Evolutionary conservation across 345 rosid genomes (phyloP), one percentile per base, ranked within the genome.

Genomic region (Arabis hirsuta): DNA sequence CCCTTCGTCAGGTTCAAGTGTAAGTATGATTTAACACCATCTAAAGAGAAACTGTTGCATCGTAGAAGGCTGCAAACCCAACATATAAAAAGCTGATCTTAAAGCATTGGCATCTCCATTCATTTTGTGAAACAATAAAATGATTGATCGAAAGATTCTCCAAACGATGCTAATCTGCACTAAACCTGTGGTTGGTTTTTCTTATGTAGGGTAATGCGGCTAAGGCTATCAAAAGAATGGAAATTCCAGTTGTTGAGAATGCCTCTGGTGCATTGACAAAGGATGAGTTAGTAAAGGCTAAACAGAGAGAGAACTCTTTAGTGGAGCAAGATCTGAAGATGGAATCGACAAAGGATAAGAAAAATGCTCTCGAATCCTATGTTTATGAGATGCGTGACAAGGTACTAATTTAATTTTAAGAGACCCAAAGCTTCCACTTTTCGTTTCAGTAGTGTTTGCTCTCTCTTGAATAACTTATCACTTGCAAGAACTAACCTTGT

Each of bases 301-400:
- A 73, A 46, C 84, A 84, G 74, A 86, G 80, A 81, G 96, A 90
- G 77, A 55, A 56, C 55, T 81, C 73, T 73, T 67, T 88, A 62
- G 83, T 82, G 55, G 82, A 83, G 47, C 93, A 84, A 75, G 96
- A 90, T 73, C 63, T 74, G 78, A 78, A 82, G 80, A 88, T 88
- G 82, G 96, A 90, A 76, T 84, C 78, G 24, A 86, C 94, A 45
- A 86, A 90, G 68, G 88, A 90, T 29, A 80, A 59, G 69, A 90
- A 84, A 72, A 88, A 90, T 84, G 91, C 96, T 54, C 79, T 90
- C 14, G 94, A 90, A 81, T 80, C 93, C 42, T 85, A 79, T 79
- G 96, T 90, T 70, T 90, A 90, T 78, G 96, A 88, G 55, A 88
- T 81, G 79, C 96, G 96, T 58, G 85, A 85, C 74, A 90, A 90